Evolutionary conservation across 345 rosid species (phyloP), one percentile per base, ranked within the genome.

Genomic region (Erysimum cheiranthoides): DNA sequence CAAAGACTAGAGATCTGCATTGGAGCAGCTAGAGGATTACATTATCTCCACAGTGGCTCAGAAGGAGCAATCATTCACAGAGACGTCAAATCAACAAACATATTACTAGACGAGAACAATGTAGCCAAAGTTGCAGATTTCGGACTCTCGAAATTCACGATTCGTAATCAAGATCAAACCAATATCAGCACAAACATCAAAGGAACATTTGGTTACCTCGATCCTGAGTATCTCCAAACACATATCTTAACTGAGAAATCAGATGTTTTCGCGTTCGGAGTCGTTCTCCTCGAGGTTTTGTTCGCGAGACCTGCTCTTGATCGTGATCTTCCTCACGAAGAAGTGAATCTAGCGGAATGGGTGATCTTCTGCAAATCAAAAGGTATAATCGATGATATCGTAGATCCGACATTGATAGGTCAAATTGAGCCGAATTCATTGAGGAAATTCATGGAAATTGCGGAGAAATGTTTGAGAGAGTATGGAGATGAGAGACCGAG

Each of bases 401-500:
- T 78, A 1, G 81, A 78, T 52, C 70, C 66, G 28, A 66, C 5
- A 7, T 18, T 78, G 70, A n/a, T 17, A 25, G 73, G 52, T 13
- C 78, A 78, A 17, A 73, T 73, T 14, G 70, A 73, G 7, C 34
- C 30, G 3, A 73, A 5, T 3, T 61, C 53, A 1, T 12, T 77
- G 34, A 83, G 76, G 65, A 92, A 86, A 68, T 87, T 86, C 30
- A 58, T 68, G 6, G 89, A 86, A 35, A 74, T 78, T 2, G 84
- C 80, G 1, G 86, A 85, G 80, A 87, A 85, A 67, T 92, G 97
- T 81, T 73, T 90, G 86, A 79, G 63, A 18, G 92, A 87, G 36
- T 70, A 79, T 18, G 84, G 81, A 0, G 54, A 47, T 2, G 84
- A 84, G 72, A 84, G 93, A 73, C 88, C 92, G 36, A 59, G 66